Evolutionary conservation across 345 rosid genomes (phyloP).

Genomic region (Moricandia moricandioides): DNA sequence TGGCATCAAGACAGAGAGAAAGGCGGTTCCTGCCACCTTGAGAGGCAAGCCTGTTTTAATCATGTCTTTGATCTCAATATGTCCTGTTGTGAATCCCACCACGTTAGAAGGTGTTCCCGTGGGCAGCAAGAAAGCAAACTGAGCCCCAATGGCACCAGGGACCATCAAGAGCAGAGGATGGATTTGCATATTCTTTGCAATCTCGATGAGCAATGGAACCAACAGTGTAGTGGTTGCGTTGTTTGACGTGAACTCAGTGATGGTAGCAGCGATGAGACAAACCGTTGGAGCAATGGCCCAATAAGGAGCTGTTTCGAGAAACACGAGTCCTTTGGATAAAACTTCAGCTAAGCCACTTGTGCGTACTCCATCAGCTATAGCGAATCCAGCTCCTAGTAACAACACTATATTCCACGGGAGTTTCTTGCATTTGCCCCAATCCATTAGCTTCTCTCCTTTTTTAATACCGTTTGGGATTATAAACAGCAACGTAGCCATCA

Average conservation of each 20-base stretch:
- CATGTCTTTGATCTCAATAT: slow-evolving; percentile 74
- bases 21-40: slow-evolving; percentile 52
- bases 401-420: slow-evolving; percentile 82
- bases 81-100: slow-evolving; percentile 86
- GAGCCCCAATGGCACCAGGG: slow-evolving; percentile 82
- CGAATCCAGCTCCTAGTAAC: slow-evolving; percentile 83
- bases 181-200: slow-evolving; percentile 64
- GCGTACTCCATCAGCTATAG: slow-evolving; percentile 85
- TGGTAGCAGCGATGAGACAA: slow-evolving; percentile 53
- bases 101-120: slow-evolving; percentile 78
- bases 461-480: slow-evolving; percentile 77
- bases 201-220: slow-evolving; percentile 70
- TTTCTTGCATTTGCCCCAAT: slow-evolving; percentile 91
- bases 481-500: slow-evolving; percentile 87
- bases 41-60: slow-evolving; percentile 73
- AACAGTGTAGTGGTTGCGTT: slow-evolving; percentile 74
- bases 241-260: slow-evolving; percentile 88
- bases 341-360: slow-evolving; percentile 76
- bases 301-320: slow-evolving; percentile 66
- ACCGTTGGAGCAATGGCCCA: slow-evolving; percentile 68
- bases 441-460: slow-evolving; percentile 83
- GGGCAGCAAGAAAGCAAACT: slow-evolving; percentile 77
- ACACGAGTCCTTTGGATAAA: slow-evolving; percentile 55
- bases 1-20: slow-evolving; percentile 71
- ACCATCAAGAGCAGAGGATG: slow-evolving; percentile 77